Percentiles rank a stretch among this genome's conserved stretches.
Evolutionary conservation across 2,329 filamentous ascomycete genomes (phyloP).

Genomic region (Trichoderma hamatum): DNA sequence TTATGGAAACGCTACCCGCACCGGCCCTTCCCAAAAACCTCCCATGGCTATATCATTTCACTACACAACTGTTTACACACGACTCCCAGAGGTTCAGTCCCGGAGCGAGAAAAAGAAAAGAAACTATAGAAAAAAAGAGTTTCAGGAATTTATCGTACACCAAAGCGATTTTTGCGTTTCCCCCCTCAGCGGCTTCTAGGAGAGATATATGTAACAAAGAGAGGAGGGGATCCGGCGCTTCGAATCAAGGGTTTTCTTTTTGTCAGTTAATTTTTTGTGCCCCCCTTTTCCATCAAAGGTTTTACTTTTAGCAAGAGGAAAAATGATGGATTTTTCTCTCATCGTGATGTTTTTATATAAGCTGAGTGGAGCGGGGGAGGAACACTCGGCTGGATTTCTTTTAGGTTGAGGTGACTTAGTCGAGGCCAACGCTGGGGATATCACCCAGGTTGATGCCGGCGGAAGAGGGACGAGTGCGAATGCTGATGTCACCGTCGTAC

Average conservation of each 20-base stretch:
- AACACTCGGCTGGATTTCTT: background rate
- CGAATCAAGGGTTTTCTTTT: conserved; percentile 19
- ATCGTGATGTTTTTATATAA: conserved; percentile 14
- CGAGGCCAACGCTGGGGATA: conserved; percentile 57
- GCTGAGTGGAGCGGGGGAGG: conserved; percentile 21
- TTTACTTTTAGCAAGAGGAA: background rate
- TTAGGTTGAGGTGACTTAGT: conserved; percentile 45
- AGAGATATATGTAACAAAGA: background rate
- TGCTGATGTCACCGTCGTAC: conserved; percentile 74
- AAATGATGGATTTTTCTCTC: background rate
- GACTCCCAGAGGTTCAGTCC: conserved; percentile 37
- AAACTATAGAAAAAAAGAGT: conserved; percentile 1
- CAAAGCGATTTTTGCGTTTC: conserved; percentile 9
- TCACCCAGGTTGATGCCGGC: conserved; percentile 49
- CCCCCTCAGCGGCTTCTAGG: background rate
- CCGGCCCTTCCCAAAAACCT: conserved; percentile 39
- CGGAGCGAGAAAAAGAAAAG: conserved; percentile 39
- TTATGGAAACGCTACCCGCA: conserved; percentile 38
- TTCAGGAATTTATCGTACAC: conserved; percentile 46
- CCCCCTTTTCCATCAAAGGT: background rate
- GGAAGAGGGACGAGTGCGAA: conserved; percentile 49
- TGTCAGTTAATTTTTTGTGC: conserved; percentile 19
- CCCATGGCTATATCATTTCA: conserved; percentile 37
- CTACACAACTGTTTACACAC: conserved; percentile 47
- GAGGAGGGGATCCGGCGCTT: conserved; percentile 20